Conservation (phyloP, 73 alveolate species). For the Halteria grandinella region DNA sequence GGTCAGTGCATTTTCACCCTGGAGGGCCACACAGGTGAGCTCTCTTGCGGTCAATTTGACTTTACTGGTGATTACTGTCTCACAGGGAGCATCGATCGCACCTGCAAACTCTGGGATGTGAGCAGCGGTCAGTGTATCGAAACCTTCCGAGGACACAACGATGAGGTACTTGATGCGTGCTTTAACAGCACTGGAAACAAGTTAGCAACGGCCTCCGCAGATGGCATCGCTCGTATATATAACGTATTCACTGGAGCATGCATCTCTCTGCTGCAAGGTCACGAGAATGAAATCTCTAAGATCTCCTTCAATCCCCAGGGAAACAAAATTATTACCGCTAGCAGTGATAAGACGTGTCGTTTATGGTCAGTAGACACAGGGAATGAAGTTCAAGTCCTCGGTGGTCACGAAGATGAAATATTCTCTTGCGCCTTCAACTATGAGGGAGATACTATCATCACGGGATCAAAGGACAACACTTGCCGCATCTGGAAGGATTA, state of each 20-base stretch:
- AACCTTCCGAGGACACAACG: conserved; percentile 98
- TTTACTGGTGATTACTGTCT: conserved; percentile 95
- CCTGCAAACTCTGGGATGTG: conserved; percentile 99
- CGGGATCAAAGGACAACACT: conserved; percentile 98
- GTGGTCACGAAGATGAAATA: conserved; percentile 99
- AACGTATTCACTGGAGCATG: conserved; percentile 84
- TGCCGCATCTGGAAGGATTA: conserved; percentile 97
- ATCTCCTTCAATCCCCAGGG: conserved; percentile 98
- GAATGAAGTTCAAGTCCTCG: conserved; percentile 94
- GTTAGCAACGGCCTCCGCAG: conserved; percentile 99
- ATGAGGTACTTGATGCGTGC: conserved; percentile 95
- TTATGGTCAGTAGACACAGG: conserved; percentile 99
- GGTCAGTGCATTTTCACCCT: conserved; percentile 97
- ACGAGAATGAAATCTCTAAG: conserved; percentile 93
- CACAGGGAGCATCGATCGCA: conserved; percentile 97
- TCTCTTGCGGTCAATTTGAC: conserved; percentile 97
- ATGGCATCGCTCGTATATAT: conserved; percentile 94
- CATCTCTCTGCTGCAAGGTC: conserved; percentile 88
- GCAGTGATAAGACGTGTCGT: conserved; percentile 97
- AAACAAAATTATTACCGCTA: conserved; percentile 96
- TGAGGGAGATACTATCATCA: conserved; percentile 99
- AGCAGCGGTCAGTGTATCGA: conserved; percentile 96
- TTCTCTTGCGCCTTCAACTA: conserved; percentile 99
- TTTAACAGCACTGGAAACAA: conserved; percentile 98
- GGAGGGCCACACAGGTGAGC: conserved; percentile 96